phyloP scores from a whole-genome alignment of 108 stramenopile species.

The Nannochloropsis oceanica region DNA sequence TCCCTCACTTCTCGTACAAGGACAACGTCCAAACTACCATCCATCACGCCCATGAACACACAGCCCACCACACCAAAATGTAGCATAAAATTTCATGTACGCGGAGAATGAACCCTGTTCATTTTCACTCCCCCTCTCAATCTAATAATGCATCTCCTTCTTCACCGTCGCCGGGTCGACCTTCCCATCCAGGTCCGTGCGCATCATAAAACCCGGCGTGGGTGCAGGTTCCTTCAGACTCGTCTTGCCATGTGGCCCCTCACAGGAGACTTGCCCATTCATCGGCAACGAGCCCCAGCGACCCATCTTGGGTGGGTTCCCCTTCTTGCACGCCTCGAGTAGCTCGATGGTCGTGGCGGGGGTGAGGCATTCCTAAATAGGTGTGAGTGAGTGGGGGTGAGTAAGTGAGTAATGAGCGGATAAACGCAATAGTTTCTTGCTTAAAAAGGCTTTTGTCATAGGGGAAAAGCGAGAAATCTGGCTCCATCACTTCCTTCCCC shows the following conservation, averaged over 20 bases:
- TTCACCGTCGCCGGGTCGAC: slow-evolving; percentile 92
- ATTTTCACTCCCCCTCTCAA: not conserved
- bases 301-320: slow-evolving; percentile 66
- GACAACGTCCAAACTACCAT: no score
- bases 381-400: slow-evolving; percentile 69
- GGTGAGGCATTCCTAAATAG: slow-evolving; percentile 76
- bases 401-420: not conserved
- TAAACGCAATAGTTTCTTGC: not conserved
- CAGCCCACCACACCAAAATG: no score
- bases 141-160: slow-evolving; percentile 83
- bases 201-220: slow-evolving; percentile 52
- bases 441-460: not conserved
- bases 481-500: no score
- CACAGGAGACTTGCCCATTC: slow-evolving; percentile 99
- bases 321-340: slow-evolving; percentile 81
- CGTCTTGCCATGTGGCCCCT: slow-evolving; percentile 96
- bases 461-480: no score
- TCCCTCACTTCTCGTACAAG: no score
- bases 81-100: no score
- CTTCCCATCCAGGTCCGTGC: slow-evolving; percentile 48
- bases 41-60: no score
- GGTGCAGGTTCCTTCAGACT: slow-evolving; percentile 45
- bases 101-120: not conserved
- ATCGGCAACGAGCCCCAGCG: slow-evolving; percentile 97
- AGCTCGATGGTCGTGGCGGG: slow-evolving; percentile 79